Evolutionary conservation across 176 grass and related monocot genomes (phyloP).

Genomic region (Avena insularis): DNA sequence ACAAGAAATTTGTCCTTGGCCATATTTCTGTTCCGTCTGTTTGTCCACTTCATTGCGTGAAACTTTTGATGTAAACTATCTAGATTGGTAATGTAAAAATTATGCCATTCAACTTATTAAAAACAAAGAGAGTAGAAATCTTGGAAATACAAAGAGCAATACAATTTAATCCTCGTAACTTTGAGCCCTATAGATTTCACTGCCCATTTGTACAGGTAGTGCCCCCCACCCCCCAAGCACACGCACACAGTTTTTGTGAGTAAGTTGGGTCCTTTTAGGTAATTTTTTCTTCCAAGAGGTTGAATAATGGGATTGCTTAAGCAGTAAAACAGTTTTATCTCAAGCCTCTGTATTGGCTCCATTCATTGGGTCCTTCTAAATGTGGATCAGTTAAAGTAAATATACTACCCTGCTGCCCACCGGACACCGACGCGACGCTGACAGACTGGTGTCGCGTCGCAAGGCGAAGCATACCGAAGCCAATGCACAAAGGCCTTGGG

Average conservation of each 20-base stretch:
- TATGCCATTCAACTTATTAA: not conserved
- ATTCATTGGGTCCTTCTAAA: not conserved
- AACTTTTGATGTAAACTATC: not conserved
- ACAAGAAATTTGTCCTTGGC: not conserved
- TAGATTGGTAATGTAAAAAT: not conserved
- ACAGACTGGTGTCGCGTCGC: too few species aligned
- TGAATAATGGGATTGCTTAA: not conserved
- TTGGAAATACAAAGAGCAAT: not conserved
- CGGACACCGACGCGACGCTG: too few species aligned
- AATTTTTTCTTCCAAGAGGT: not conserved
- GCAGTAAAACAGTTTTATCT: not conserved
- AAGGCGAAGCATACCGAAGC: too few species aligned
- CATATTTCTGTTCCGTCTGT: not conserved
- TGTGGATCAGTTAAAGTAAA: not conserved
- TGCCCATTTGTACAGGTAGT: too few species aligned
- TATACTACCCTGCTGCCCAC: too few species aligned
- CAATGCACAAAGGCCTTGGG: too few species aligned
- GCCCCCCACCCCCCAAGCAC: too few species aligned
- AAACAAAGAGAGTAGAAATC: constrained; percentile 1
- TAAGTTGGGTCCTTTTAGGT: too few species aligned
- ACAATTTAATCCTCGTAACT: too few species aligned
- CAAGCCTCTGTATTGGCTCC: not conserved
- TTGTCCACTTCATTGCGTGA: not conserved
- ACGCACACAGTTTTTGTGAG: too few species aligned
- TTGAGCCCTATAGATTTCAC: too few species aligned